Base-by-base conservation (phyloP, 2,329 filamentous ascomycete genomes). In the Pseudogymnoascus sp. region DNA sequence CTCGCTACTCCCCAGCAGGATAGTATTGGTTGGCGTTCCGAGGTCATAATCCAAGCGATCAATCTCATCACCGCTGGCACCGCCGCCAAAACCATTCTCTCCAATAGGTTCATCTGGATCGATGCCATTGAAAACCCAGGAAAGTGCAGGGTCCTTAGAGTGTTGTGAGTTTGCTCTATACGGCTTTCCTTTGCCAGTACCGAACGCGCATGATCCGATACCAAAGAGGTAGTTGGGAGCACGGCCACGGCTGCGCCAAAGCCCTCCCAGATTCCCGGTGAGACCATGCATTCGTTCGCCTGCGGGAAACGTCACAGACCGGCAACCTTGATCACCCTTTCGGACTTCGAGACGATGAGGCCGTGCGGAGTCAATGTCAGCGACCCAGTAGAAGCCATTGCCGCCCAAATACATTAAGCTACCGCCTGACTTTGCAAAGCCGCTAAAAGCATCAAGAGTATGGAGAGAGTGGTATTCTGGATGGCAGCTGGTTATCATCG, bases 401-500 rank as follows among this genome's bases (percentile, higher is more conserved):
- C 74, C 74, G n/a, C 74, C 74, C 6, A 74, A 66, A 61, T 76
- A 76, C 71, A 76, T 73, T 53, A 77, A 62, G 61, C 70, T 72
- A 2, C 75, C 74, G 8, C 75, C 74, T 2, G 60, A 50, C 2
- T 63, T 64, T 33, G 70, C 67, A 64, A 73, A 76, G 11, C 65
- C 66, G 31, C 65, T 65, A 61, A 72, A 75, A 7, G 69, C 71
- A 47, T 69, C 62, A 10, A 73, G 67, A 14, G 70, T 70, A 24
- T 70, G 53, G 26, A 69, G 56, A 7, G 69, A 73, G 5, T 71
- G 71, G 62, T 76, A 76, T 65, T 75, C 74, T 1, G 74, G 74
- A 64, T 75, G 74, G 59, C 70, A 71, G 59, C 73, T 70, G 0
- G 70, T 71, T 40, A 75, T 66, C n/a, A 73, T 64, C 24, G 68